Evolutionary conservation across 257 asterid genomes (phyloP), one percentile per base, ranked within the genome.

Genomic region (Lantana camara): DNA sequence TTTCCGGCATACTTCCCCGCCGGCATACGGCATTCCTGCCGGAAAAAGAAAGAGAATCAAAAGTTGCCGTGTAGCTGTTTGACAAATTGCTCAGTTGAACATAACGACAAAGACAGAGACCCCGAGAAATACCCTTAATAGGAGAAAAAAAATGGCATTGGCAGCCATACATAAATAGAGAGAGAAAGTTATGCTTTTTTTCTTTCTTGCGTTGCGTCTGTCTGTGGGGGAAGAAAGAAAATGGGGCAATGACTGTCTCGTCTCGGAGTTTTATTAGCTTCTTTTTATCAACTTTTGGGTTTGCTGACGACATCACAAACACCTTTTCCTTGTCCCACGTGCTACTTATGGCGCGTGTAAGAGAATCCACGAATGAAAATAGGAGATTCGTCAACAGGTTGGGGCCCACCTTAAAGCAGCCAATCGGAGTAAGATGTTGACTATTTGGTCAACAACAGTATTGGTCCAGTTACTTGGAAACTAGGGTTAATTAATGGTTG

Each of bases 271-370:
- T 30, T 6, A 41, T 37, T 4, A 41, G 82, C 32, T 27, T 59
- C 69, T 32, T 49, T 63, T 64, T 53, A 37, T 48, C 52, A 74
- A 50, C 52, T 81, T 42, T 68, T n/a, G 12, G 57, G 40, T 9
- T 65, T 30, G 55, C 40, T 29, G 75, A 45, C 17, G 45, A 60
- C 42, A 59, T 56, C 56, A 41, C 12, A 44, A 19, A 42, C 5
- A 52, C 32, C 32, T 27, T 27, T 42, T 45, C 38, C 35, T 60
- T 60, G 58, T 58, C 70, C 81, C 88, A 85, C 89, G 90, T 79
- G 88, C 83, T 68, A 21, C 23, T 49, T 15, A 32, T 1, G 77
- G 90, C 93, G 90, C 85, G 90, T 88, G 93, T 54, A 64, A 9
- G 47, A 57, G 61, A 82, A 76, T 79, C 32, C 65, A 60, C 88